Evolutionary conservation across 1,284 basidiomycete genomes (phyloP).

Genomic region (Microbotryum lychnidis-dioicae): DNA sequence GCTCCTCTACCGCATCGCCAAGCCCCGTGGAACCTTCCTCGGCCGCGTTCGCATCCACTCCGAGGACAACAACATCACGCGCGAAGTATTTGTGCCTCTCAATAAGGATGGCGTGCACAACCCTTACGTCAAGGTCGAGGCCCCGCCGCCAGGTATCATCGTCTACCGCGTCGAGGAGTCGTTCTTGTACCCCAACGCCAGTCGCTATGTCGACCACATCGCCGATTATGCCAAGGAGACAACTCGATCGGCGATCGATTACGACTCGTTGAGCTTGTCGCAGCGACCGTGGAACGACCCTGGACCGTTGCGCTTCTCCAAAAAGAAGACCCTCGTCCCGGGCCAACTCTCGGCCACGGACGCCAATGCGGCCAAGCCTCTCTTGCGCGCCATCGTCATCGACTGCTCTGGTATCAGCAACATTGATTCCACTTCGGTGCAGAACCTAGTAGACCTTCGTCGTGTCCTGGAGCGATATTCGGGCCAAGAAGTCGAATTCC

Average conservation of each 20-base stretch:
- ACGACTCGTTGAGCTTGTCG: slow-evolving; percentile 45
- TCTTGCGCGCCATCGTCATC: slow-evolving; percentile 75
- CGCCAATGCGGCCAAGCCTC: slow-evolving; percentile 51
- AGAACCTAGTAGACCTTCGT: slow-evolving; percentile 81
- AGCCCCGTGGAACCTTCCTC: slow-evolving; percentile 83
- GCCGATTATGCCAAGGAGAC: slow-evolving; percentile 71
- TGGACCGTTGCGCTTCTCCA: slow-evolving; percentile 52
- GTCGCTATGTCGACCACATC: slow-evolving; percentile 60
- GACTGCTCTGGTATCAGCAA: slow-evolving; percentile 74
- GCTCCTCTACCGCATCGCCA: slow-evolving; percentile 83
- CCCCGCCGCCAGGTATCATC: slow-evolving; percentile 77
- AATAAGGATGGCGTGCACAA: slow-evolving; percentile 53
- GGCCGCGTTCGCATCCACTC: slow-evolving; percentile 59
- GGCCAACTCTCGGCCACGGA: background rate
- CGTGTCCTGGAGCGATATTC: slow-evolving; percentile 81
- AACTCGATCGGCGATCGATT: slow-evolving; percentile 61
- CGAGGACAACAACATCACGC: slow-evolving; percentile 33
- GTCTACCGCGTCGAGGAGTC: slow-evolving; percentile 92
- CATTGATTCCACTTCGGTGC: slow-evolving; percentile 78
- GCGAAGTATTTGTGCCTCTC: slow-evolving; percentile 82
- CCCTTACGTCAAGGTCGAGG: slow-evolving; percentile 60
- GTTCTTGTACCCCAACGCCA: slow-evolving; percentile 82
- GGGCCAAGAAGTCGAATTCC: slow-evolving; percentile 69
- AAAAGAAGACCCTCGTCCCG: slow-evolving; percentile 18
- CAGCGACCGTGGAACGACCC: slow-evolving; percentile 86